phyloP scores from a whole-genome alignment of 768 basidiomycete genomes.

The Phanerochaete carnosa region DNA sequence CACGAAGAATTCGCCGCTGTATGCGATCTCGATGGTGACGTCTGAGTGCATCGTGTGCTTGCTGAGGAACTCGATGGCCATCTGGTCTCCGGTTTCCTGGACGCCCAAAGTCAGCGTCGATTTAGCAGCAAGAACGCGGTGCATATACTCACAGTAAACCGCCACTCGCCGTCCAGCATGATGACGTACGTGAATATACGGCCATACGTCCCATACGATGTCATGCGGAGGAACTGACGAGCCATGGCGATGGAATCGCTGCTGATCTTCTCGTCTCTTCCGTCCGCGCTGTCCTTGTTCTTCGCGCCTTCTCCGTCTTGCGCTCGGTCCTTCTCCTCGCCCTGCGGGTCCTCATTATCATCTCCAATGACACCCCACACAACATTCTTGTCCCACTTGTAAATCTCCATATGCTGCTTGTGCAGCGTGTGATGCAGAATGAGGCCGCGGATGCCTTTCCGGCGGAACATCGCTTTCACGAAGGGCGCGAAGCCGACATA shows the following conservation, averaged over 20 bases:
- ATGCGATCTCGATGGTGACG: conserved; percentile 40
- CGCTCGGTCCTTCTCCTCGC: background rate
- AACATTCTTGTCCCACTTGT: conserved; percentile 35
- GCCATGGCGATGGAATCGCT: conserved; percentile 23
- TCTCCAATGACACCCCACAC: conserved; percentile 31
- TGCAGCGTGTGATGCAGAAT: conserved; percentile 36
- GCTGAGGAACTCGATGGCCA: conserved; percentile 39
- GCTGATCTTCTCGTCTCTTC: background rate
- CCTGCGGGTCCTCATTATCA: conserved; percentile 7
- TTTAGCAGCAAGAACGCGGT: too few relatives aligned
- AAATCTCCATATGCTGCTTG: conserved; percentile 38
- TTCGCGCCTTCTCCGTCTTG: background rate
- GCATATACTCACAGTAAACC: conserved; percentile 33
- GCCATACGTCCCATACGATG: conserved; percentile 37
- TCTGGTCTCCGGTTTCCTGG: conserved; percentile 42
- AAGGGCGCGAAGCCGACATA: conserved; percentile 39
- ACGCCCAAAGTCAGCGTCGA: background rate
- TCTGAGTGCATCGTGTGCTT: conserved; percentile 48
- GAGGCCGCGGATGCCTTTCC: conserved; percentile 34
- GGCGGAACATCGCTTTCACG: conserved; percentile 39
- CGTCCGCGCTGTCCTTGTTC: background rate
- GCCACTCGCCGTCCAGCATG: conserved; percentile 39
- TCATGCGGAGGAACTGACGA: conserved; percentile 39
- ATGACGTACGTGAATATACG: conserved; percentile 45
- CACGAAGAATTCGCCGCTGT: conserved; percentile 41